These are phyloP conservation scores for Penicillium fimorum DNA, from an alignment of 495 filamentous ascomycete genomes.

Conservation along the genomic window DNA sequence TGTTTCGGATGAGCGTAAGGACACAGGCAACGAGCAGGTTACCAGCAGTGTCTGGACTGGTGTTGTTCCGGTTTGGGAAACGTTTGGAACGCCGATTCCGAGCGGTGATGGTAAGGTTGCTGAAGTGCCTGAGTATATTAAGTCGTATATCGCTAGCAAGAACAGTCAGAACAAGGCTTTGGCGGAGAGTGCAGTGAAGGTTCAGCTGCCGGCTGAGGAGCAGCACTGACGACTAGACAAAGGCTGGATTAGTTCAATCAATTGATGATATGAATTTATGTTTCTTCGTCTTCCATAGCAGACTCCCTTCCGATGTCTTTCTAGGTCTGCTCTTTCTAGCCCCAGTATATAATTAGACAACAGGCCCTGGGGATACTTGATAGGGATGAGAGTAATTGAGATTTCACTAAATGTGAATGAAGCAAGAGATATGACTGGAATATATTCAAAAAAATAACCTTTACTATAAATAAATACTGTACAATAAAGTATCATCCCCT, in stretches of 20 bases:
- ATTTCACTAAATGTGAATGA: neutral
- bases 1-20: slow-evolving; percentile 69
- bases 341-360: neutral
- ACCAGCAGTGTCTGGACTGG: slow-evolving; percentile 71
- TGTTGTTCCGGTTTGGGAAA: slow-evolving; percentile 72
- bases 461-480: neutral
- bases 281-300: neutral
- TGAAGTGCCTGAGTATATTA: slow-evolving; percentile 64
- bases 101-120: slow-evolving; percentile 58
- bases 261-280: neutral
- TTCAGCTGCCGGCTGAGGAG: slow-evolving; percentile 38
- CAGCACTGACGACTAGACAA: slow-evolving; percentile 25
- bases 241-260: neutral
- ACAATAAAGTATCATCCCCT: neutral
- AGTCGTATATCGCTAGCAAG: slow-evolving; percentile 51
- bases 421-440: neutral
- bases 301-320: too few species aligned
- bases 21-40: slow-evolving; percentile 61
- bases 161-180: slow-evolving; percentile 53
- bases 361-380: neutral
- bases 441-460: neutral
- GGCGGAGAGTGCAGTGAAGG: slow-evolving; percentile 48
- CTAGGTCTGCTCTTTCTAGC: too few species aligned
- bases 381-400: neutral
- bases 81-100: slow-evolving; percentile 66